Evolutionary conservation across 2,329 filamentous ascomycete species (phyloP).

Genomic region (Fusarium sp.): DNA sequence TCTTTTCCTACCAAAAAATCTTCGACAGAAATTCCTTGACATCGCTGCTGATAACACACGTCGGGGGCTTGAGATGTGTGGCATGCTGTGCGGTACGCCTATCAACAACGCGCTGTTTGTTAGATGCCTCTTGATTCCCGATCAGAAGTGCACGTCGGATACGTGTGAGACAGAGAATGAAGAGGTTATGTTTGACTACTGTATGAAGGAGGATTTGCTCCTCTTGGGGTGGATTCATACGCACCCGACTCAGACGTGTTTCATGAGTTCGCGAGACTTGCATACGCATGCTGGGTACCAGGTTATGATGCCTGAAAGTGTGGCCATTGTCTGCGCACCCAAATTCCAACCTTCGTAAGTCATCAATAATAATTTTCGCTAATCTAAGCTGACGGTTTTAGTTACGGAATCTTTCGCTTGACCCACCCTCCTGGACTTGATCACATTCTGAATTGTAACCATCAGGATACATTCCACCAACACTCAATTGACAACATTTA

Average conservation of each 20-base stretch:
- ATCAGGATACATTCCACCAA: constrained; percentile 87
- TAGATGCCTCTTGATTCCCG: constrained; percentile 86
- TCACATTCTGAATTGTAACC: constrained; percentile 82
- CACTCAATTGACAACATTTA: constrained; percentile 77
- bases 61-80: constrained; percentile 91
- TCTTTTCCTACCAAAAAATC: constrained; percentile 82
- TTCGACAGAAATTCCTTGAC: constrained; percentile 80
- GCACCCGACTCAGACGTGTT: constrained; percentile 95
- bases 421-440: constrained; percentile 93
- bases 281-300: constrained; percentile 97
- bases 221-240: constrained; percentile 98
- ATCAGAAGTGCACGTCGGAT: constrained; percentile 89
- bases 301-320: constrained; percentile 94
- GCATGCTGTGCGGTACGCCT: constrained; percentile 89
- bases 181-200: constrained; percentile 86
- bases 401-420: constrained; percentile 91
- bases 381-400: constrained; percentile 51
- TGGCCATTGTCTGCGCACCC: constrained; percentile 96
- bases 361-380: background rate
- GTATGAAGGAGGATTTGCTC: constrained; percentile 84
- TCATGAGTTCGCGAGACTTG: constrained; percentile 94
- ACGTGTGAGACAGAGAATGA: constrained; percentile 96
- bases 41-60: constrained; percentile 82
- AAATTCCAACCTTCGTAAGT: constrained; percentile 80
- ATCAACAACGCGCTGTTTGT: constrained; percentile 96